Base-by-base conservation (phyloP, 2,329 filamentous ascomycete genomes). In the Fusarium napiforme region DNA sequence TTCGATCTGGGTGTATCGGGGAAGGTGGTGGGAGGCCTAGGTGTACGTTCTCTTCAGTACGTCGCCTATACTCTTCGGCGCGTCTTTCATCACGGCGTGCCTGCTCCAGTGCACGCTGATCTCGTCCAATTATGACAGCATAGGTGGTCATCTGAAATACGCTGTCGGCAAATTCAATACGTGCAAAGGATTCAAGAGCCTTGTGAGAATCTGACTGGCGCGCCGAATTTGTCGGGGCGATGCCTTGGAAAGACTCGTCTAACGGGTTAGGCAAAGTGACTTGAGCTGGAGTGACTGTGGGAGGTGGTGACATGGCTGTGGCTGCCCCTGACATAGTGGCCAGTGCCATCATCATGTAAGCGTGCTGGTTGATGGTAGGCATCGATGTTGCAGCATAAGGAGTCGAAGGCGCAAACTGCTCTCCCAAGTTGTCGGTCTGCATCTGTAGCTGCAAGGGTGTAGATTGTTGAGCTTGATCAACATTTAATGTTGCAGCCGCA, bases 131-230 rank as follows among this genome's bases (percentile, higher is more conserved):
- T 64, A 93, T 88, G 75, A 95, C 88, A 59, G 89, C 87, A 75
- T 91, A 92, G 3, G 92, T 94, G 58, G 91, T 93, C 90, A 95
- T 93, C 81, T 93, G 93, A 80, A 93, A 95, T 63, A 91, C 88
- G 78, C 92, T 92, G 83, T 95, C 93, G 74, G 88, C 87, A 79
- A 95, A 95, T 76, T 91, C 89, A 69, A 95, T 84, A 59, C 86
- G 84, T 47, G 88, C 88, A 79, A 89, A 90, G 7, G 87, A 89
- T 76, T 89, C 86, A 19, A 90, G 81, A 53, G 81, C 83, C 73
- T 85, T 84, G 26, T 82, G 79, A 12, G 80, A 71, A n/a, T 74
- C 79, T 57, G 79, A 74, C 60, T 83, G 82, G 19, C 80, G 80
- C 42, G 80, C 76, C 45, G 82, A 78, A 61, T 79, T 81, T 66